Evolutionary conservation across 176 grass and related monocot species (phyloP).

Genomic region (Tillandsia leiboldiana): DNA sequence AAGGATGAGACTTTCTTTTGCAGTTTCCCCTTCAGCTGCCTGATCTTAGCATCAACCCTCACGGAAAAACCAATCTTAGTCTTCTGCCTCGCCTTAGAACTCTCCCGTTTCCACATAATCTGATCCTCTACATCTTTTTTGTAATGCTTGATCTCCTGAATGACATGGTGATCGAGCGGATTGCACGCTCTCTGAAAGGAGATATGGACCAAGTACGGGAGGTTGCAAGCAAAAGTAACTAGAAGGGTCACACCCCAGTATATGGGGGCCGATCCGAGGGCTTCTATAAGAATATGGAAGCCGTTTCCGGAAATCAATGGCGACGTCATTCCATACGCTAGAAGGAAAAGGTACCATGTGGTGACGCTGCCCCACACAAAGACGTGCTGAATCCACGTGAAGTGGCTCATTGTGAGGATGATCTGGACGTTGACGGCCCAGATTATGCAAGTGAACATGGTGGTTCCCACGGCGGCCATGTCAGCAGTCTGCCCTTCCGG

Average conservation of each 20-base stretch:
- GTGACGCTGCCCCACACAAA: constrained; percentile 89
- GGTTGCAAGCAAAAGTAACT: constrained; percentile 65
- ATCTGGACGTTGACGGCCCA: constrained; percentile 97
- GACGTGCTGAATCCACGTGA: constrained; percentile 94
- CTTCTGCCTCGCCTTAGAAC: constrained; percentile 64
- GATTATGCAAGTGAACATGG: constrained; percentile 98
- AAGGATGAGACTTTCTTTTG: constrained; percentile 60
- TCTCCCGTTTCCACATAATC: constrained; percentile 90
- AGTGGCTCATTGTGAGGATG: constrained; percentile 93
- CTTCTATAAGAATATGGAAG: constrained; percentile 69
- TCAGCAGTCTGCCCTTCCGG: constrained; percentile 69
- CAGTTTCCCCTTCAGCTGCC: constrained; percentile 66
- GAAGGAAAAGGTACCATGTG: constrained; percentile 88
- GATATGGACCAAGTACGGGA: constrained; percentile 77
- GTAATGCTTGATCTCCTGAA: constrained; percentile 88
- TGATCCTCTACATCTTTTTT: constrained; percentile 68
- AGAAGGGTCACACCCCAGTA: constrained; percentile 68
- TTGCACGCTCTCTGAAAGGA: constrained; percentile 80
- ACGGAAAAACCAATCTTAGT: constrained; percentile 94
- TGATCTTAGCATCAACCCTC: constrained; percentile 88
- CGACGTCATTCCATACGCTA: constrained; percentile 46
- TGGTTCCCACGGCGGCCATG: constrained; percentile 84
- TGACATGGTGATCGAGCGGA: constrained; percentile 92
- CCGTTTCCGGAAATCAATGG: constrained; percentile 39
- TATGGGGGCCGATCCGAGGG: constrained; percentile 70